A percentile compares a stretch with the other conserved stretches of the same genome.
These are phyloP conservation scores for Botryotinia narcissicola DNA, from an alignment of 2,329 filamentous ascomycete genomes.

Conservation along the genomic window DNA sequence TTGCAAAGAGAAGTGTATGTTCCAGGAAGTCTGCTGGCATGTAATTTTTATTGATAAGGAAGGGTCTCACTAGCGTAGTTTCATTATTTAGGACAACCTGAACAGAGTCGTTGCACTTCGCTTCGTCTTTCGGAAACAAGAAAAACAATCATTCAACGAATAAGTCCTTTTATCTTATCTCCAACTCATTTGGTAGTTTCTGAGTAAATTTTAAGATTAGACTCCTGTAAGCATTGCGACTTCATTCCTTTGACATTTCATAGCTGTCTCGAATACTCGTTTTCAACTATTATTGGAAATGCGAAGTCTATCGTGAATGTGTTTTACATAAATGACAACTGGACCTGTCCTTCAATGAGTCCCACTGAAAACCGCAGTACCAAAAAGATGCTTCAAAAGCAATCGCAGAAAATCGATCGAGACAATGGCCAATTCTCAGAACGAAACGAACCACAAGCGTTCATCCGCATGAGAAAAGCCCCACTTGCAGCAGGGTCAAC, in stretches of 20 bases:
- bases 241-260: fast-evolving
- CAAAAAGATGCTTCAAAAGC: neutral
- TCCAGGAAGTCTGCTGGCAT: fast-evolving
- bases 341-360: neutral
- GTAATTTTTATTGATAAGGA: neutral
- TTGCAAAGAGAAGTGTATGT: neutral
- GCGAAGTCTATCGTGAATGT: too few relatives aligned
- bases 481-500: neutral
- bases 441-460: neutral
- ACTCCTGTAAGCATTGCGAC: neutral
- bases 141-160: neutral
- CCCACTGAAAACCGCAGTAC: neutral
- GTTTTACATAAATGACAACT: neutral
- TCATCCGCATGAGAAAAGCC: neutral
- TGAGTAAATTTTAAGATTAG: neutral
- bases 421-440: neutral
- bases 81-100: neutral
- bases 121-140: neutral
- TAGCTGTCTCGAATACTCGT: neutral
- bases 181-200: neutral
- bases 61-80: neutral
- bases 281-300: neutral
- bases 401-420: too few relatives aligned
- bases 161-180: neutral
- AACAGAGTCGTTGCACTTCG: neutral